Percentiles rank a stretch among this genome's conserved stretches.
phyloP scores from a whole-genome alignment of 768 basidiomycete genomes.

The Bullera alba region DNA sequence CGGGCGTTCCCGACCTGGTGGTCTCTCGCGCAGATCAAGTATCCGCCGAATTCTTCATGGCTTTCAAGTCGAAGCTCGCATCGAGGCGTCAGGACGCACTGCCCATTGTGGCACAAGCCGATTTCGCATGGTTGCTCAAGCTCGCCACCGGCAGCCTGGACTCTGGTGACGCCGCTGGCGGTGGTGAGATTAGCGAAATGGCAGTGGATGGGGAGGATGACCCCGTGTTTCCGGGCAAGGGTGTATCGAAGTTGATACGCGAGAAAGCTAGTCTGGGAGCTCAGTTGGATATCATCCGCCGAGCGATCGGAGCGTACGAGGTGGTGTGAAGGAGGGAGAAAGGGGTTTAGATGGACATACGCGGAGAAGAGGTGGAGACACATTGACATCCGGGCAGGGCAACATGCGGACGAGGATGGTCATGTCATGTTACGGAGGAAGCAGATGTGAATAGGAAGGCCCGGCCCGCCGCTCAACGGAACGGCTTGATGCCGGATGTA shows the following conservation, averaged over 20 bases:
- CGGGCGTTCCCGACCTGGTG: slow-evolving; percentile 74
- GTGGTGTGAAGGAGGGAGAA: not conserved
- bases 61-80: slow-evolving; percentile 69
- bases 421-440: too few relatives aligned
- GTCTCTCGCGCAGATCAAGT: slow-evolving; percentile 83
- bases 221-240: not conserved
- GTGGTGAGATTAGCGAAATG: too few relatives aligned
- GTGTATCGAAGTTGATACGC: not conserved
- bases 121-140: slow-evolving; percentile 69
- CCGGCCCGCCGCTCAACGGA: too few relatives aligned
- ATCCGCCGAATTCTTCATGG: slow-evolving; percentile 75
- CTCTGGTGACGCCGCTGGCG: not conserved
- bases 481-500: too few relatives aligned
- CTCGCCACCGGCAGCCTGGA: slow-evolving; percentile 3
- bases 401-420: too few relatives aligned
- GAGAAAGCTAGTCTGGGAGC: slow-evolving; percentile 1
- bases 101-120: slow-evolving; percentile 76
- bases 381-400: too few relatives aligned
- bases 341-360: not conserved
- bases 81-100: slow-evolving; percentile 53
- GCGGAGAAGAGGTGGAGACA: too few relatives aligned
- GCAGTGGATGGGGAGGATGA: not conserved
- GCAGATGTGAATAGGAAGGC: too few relatives aligned
- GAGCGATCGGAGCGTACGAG: slow-evolving; percentile 14
- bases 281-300: slow-evolving; percentile 15